Evolutionary conservation across 2,329 filamentous ascomycete species (phyloP).

Genomic region (Curvularia sp.): DNA sequence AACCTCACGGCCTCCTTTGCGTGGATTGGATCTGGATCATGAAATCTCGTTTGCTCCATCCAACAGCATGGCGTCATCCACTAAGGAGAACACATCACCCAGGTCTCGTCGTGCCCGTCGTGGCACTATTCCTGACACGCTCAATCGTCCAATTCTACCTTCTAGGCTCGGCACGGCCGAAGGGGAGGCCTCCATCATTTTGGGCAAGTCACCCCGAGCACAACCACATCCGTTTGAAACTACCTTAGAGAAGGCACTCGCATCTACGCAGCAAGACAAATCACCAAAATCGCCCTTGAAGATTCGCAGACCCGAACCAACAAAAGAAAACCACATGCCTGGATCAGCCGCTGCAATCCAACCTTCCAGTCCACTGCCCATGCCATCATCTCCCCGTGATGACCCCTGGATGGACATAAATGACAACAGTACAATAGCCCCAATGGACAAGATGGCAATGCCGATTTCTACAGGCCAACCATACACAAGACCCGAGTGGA

Average conservation of each 20-base stretch:
- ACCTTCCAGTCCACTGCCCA: constrained; percentile 43
- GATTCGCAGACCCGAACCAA: constrained; percentile 24
- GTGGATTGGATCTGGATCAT: constrained; percentile 15
- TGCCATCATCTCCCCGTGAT: constrained; percentile 39
- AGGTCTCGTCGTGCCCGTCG: constrained; percentile 33
- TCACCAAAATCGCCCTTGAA: constrained; percentile 30
- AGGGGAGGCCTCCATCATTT: constrained; percentile 29
- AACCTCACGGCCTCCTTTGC: constrained; percentile 14
- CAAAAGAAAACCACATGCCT: constrained; percentile 34
- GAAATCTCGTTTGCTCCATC: constrained; percentile 28
- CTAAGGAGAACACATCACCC: constrained; percentile 44
- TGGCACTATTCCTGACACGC: constrained; percentile 32
- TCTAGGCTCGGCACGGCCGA: constrained; percentile 28
- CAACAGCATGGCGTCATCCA: constrained; percentile 26
- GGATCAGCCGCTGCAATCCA: constrained; percentile 24
- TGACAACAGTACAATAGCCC: constrained; percentile 37
- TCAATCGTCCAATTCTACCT: constrained; percentile 19
- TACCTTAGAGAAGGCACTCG: constrained; percentile 19
- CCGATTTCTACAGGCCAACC: constrained; percentile 40
- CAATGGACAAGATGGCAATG: constrained; percentile 44
- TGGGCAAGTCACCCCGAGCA: constrained; percentile 29
- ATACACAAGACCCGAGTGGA: constrained; percentile 35
- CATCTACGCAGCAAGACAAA: constrained; percentile 19
- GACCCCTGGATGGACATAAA: constrained; percentile 46
- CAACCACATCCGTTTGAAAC: constrained; percentile 13